Evolutionary conservation across 1,284 basidiomycete genomes (phyloP), one percentile per base, ranked within the genome.

Genomic region (Apiotrichum akiyoshidainum): DNA sequence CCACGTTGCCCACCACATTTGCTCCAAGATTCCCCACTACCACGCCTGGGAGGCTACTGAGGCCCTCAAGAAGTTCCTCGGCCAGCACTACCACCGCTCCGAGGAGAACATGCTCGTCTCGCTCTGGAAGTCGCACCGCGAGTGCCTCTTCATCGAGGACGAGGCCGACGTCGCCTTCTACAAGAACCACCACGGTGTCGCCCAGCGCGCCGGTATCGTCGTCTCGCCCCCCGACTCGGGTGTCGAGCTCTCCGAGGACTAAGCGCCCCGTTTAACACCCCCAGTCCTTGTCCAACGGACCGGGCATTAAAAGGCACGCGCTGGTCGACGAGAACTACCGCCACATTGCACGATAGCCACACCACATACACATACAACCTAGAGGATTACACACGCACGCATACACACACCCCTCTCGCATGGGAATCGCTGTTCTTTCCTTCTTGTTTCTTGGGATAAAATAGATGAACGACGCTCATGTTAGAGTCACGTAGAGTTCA

Each of bases 1-100:
- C 26, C 93, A 96, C 76, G 88, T 95, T 56, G 80, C 86, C 41
- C 93, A 96, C 79, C 93, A 96, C 77, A 84, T 94, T 66, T 86
- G 84, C 61, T 90, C 88, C 83, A 92, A 92, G 81, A 96, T 97
- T 63, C 93, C 93, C 21, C 93, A 96, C 79, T 95, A 82, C 80
- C 55, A 60, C 48, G 59, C 59, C 3, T 98, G 94, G 94, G 93
- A 96, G 75, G 95, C 95, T 19, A 87, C 88, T 35, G 85, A 86
- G 68, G 92, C 92, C 12, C 83, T 99, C 68, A 92, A 91, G 79
- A 83, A 83, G 69, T 87, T 86, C 69, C 84, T 98, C 52, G 86
- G 82, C 45, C 71, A 73, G 52, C 80, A 83, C 76, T 84, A 83
- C 77, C 70, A 76, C 66, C 75, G 71, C 62, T 76, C 76, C 42